phyloP scores from a whole-genome alignment of 495 filamentous ascomycete species.

The Penicillium taxi region DNA sequence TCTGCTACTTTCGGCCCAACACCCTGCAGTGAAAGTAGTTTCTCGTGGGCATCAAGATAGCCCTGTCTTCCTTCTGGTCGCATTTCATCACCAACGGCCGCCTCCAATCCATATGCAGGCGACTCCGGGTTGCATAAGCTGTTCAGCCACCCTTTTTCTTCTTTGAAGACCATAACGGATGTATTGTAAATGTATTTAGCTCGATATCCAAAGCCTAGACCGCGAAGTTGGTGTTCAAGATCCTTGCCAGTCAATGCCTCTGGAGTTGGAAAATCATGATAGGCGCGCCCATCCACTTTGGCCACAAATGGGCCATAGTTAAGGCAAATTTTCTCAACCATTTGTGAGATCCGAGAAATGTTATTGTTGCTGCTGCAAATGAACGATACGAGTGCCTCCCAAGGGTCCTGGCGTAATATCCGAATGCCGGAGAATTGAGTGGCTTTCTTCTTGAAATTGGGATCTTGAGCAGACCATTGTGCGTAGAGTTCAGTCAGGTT shows the following conservation, averaged over 20 bases:
- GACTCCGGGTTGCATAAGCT: constrained; percentile 67
- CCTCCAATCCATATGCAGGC: constrained; percentile 47
- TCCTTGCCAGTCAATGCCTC: constrained; percentile 56
- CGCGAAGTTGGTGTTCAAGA: constrained; percentile 70
- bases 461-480: constrained; percentile 77
- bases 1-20: constrained; percentile 97
- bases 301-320: constrained; percentile 76
- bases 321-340: constrained; percentile 87
- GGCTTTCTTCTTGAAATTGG: constrained; percentile 85
- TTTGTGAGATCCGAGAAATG: constrained; percentile 86
- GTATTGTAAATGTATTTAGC: constrained; percentile 87
- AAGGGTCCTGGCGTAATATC: constrained; percentile 91
- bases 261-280: constrained; percentile 82
- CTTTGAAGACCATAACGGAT: constrained; percentile 61
- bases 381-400: constrained; percentile 90
- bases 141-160: constrained; percentile 68
- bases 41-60: constrained; percentile 76
- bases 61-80: constrained; percentile 51
- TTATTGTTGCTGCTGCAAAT: constrained; percentile 99
- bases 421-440: constrained; percentile 84
- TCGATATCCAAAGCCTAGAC: constrained; percentile 88
- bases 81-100: constrained; percentile 41
- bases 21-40: constrained; percentile 67
- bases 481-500: constrained; percentile 70
- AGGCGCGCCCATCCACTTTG: constrained; percentile 57